Evolutionary conservation across 2,329 filamentous ascomycete genomes (phyloP).

Genomic region (Fusarium nematophilum): DNA sequence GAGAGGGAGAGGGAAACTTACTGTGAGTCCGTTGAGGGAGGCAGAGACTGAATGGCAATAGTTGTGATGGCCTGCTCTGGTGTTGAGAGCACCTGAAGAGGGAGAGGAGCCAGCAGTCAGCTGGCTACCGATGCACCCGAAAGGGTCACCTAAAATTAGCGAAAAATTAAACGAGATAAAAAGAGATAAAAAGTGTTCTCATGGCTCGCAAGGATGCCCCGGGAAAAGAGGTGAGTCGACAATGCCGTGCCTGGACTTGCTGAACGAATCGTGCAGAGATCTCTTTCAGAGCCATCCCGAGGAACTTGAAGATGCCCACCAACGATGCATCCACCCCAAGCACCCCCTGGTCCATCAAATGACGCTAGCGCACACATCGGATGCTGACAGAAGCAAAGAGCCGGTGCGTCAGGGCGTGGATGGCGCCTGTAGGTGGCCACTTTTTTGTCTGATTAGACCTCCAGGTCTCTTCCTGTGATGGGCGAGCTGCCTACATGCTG

Average conservation of each 20-base stretch:
- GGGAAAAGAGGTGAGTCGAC: not conserved
- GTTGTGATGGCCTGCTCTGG: not conserved
- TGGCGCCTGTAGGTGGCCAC: constrained; percentile 22
- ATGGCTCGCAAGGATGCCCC: not conserved
- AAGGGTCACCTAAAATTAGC: constrained; percentile 11
- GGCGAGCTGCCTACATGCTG: no score
- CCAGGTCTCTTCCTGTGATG: constrained; percentile 12
- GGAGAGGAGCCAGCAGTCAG: no score
- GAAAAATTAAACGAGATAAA: not conserved
- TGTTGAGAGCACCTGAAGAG: no score
- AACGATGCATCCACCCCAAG: not conserved
- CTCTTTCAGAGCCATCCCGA: constrained; percentile 3
- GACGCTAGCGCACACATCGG: constrained; percentile 24
- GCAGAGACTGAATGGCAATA: constrained; percentile 14
- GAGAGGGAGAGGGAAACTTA: constrained; percentile 15
- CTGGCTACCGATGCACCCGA: not conserved
- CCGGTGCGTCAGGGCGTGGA: constrained; percentile 15
- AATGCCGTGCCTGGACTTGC: constrained; percentile 5
- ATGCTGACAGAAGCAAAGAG: constrained; percentile 31
- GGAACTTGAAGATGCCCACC: not conserved
- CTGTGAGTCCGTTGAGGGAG: constrained; percentile 23
- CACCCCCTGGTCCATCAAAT: constrained; percentile 24
- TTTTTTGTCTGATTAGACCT: constrained; percentile 41
- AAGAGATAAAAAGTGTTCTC: not conserved
- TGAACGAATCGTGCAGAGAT: not conserved